Conservation (phyloP, 2,329 filamentous ascomycete species). For the Phialophora tarda region DNA sequence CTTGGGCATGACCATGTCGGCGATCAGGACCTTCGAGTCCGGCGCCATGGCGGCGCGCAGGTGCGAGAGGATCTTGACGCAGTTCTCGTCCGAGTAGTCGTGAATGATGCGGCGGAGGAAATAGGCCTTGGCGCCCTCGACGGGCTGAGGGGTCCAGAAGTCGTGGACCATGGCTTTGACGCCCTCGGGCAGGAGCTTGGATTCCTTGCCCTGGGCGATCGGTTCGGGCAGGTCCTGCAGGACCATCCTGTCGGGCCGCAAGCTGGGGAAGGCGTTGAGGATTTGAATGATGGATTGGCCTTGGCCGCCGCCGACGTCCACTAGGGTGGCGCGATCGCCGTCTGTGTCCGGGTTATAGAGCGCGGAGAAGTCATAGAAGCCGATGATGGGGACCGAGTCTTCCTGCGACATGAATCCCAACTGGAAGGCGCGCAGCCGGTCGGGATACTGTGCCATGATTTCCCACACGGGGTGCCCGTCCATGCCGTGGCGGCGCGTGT, state of each 20-base stretch:
- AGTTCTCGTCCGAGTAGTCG: constrained; percentile 40
- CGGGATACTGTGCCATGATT: constrained; percentile 38
- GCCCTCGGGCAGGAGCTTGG: constrained; percentile 30
- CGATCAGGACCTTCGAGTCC: constrained; percentile 38
- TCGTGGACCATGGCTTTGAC: constrained; percentile 33
- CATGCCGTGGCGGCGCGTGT: constrained; percentile 40
- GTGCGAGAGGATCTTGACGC: constrained; percentile 39
- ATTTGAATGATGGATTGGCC: constrained; percentile 35
- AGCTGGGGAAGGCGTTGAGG: constrained; percentile 20
- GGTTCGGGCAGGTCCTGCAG: constrained; percentile 31
- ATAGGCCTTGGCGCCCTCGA: constrained; percentile 41
- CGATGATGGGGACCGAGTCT: constrained; percentile 24
- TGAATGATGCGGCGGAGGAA: constrained; percentile 45
- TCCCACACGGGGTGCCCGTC: constrained; percentile 41
- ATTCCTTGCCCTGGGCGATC: constrained; percentile 17
- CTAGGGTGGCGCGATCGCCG: constrained; percentile 24
- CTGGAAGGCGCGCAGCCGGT: constrained; percentile 41
- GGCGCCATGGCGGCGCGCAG: constrained; percentile 39
- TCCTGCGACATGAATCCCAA: constrained; percentile 36
- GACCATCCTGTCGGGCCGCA: constrained; percentile 24
- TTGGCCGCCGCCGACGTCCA: constrained; percentile 36
- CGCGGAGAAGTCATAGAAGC: constrained; percentile 31
- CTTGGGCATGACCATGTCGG: constrained; percentile 42
- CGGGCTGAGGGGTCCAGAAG: constrained; percentile 35
- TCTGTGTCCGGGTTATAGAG: constrained; percentile 15